Base-by-base conservation (phyloP, 2,329 filamentous ascomycete species). In the Clonostachys rosea region DNA sequence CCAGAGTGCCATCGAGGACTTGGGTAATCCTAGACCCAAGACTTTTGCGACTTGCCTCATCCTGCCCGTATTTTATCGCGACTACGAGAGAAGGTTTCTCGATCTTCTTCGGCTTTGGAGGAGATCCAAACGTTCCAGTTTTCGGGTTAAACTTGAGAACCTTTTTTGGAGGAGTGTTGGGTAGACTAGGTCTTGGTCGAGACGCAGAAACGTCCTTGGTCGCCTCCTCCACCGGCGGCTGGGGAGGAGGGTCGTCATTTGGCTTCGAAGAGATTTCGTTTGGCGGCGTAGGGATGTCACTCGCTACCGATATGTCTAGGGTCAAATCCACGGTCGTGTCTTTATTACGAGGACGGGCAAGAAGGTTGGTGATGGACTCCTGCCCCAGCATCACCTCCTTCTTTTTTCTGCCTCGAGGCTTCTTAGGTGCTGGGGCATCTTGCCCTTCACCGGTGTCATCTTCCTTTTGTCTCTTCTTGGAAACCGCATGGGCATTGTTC, bases 51-150 rank as follows among this genome's bases (percentile, higher is more conserved):
- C 66, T 68, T 30, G 59, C 60, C 7, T 68, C 59, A 47, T 79
- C 75, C 59, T 3, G 40, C 6, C 78, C 79, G 57, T 92, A 92
- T 50, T 67, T 73, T 34, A 90, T 72, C 12, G 68, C 66, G 3
- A 83, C 74, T 6, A 87, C 49, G 18, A 63, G 63, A 5, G 66
- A 60, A 37, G 69, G 68, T 14, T 46, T 51, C 6, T 18, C 49
- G 20, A 52, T 59, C 2, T 59, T 56, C 54, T 82, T 86, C 5
- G 71, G 67, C 43, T 73, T 78, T 1, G 81, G 81, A 0, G 83
- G 79, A 5, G 81, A 80, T 5, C 81, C 79, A 44, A 84, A 74
- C 3, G 81, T 85, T 6, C 81, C 81, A 2, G 81, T 84, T 50
- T 74, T 78, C 2, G 71, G 70, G 50, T 85, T 83, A 54, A 83